Evolutionary conservation across 225 moss, liverwort and hornwort species (phyloP), one percentile per base, ranked within the genome.

Genomic region (Ulota crispa): DNA sequence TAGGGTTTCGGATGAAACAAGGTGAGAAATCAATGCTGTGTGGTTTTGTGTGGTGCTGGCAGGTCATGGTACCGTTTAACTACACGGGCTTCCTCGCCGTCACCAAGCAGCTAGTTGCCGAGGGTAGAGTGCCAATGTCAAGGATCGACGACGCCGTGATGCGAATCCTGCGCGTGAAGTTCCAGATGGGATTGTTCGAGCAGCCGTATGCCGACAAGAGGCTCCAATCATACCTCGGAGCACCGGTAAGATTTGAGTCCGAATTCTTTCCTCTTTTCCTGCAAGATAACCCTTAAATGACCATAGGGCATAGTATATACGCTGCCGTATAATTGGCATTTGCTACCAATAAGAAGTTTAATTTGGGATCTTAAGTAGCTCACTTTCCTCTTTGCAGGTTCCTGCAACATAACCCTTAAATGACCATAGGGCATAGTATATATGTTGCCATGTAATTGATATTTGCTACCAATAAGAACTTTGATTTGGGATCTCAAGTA

Each of bases 111-210:
- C 86, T 93, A 1, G 57, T 98, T 16, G 73, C 87, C 4, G 80
- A 78, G 30, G 88, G 91, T 8, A 81, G 43, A 63, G 85, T 98
- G 55, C 24, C 83, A 13, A 70, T 89, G 45, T 64, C 64, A 24
- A 87, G 98, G 77, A 95, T 98, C 53, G 83, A 98, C 62, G 98
- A 98, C 73, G 98, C 98, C 2, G 98, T 98, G 50, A 62, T 84
- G 41, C 89, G 98, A 23, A 95, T 98, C 72, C 72, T 98, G 71
- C 89, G 91, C 8, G 95, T 98, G 83, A 98, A 98, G 74, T 98
- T 98, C 28, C 34, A 85, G 39, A 84, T 88, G 67, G 98, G 98
- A 2, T 76, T 98, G 18, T 98, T 98, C 34, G 98, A 98, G 82
- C 77, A 84, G n/a, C 95, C 98, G 0, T 87, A 65, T 31, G 82